Evolutionary conservation across 2,329 filamentous ascomycete species (phyloP), one percentile per base, ranked within the genome.

Genomic region (Thielaviopsis ethacetica): DNA sequence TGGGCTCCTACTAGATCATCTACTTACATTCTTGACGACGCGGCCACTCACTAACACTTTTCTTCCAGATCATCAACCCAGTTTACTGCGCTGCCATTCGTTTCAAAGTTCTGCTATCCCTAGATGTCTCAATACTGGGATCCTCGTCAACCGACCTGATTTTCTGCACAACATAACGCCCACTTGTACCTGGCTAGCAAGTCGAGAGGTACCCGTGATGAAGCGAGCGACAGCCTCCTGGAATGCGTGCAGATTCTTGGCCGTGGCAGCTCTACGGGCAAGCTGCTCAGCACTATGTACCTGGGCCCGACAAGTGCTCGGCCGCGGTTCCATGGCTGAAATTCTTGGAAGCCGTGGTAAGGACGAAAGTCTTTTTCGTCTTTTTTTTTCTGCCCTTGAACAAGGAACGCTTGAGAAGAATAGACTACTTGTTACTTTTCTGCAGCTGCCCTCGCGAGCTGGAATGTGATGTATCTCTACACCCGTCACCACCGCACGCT

Each of bases 191-290:
- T 44, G 38, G 38, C 38, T 44, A 44, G 17, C 38, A 15, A 15
- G 38, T 44, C 17, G 5, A 44, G 17, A 15, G 38, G 7, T n/a
- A n/a, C 38, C 17, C 38, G n/a, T 15, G 15, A n/a, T 17, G 38
- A n/a, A n/a, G 38, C 9, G 13, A 41, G 34, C 38, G 10, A 4
- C 38, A n/a, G 17, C 10, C 38, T 44, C 38, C 13, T 17, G 38
- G 56, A 58, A 58, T 58, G 56, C 50, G 12, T n/a, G 27, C 26
- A 21, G 24, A 58, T 58, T 58, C 56, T 51, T 58, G 34, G 22
- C 17, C 30, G 56, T 63, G 56, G 63, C 44, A 57, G 59, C 54
- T 58, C 30, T 34, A 10, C 10, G 10, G 10, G n/a, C n/a, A n/a
- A n/a, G n/a, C n/a, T n/a, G n/a, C n/a, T n/a, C 30, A 6, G 30